phyloP scores from a whole-genome alignment of 352 stramenopile genomes.

The Pythium diclinum region DNA sequence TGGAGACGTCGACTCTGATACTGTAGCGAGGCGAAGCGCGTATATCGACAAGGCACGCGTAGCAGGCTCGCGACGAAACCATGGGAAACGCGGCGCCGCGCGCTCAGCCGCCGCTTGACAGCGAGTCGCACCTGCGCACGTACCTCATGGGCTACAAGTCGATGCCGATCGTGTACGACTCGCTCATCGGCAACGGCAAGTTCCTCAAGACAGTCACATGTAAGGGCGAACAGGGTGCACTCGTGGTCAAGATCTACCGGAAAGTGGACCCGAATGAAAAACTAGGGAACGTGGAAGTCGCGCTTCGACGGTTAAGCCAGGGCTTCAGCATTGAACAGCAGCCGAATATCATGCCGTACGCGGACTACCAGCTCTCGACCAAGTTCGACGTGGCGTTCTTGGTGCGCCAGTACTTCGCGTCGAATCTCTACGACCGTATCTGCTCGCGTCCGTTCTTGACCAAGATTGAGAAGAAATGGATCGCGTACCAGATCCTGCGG shows the following conservation, averaged over 20 bases:
- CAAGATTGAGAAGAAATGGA: slow-evolving; percentile 96
- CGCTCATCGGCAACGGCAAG: slow-evolving; percentile 85
- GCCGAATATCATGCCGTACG: slow-evolving; percentile 83
- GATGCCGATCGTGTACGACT: slow-evolving; percentile 86
- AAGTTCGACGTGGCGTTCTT: slow-evolving; percentile 91
- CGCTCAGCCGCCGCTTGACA: slow-evolving; percentile 77
- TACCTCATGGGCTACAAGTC: slow-evolving; percentile 88
- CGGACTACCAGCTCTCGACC: slow-evolving; percentile 67
- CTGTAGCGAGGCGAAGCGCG: not conserved
- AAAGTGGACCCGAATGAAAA: slow-evolving; percentile 79
- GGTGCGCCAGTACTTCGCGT: slow-evolving; percentile 94
- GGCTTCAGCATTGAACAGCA: slow-evolving; percentile 68
- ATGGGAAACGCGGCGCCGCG: slow-evolving; percentile 86
- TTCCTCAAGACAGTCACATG: slow-evolving; percentile 89
- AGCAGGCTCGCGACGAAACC: not conserved
- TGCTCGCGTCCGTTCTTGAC: slow-evolving; percentile 94
- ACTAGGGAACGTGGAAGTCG: slow-evolving; percentile 48
- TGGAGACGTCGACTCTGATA: not conserved
- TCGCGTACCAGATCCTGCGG: slow-evolving; percentile 95
- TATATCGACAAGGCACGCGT: not conserved
- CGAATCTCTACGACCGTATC: slow-evolving; percentile 96
- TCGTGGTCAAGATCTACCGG: slow-evolving; percentile 89
- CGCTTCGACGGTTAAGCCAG: slow-evolving; percentile 48
- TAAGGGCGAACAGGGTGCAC: slow-evolving; percentile 79
- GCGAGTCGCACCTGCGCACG: slow-evolving; percentile 81